These are phyloP conservation scores for Tubosaeta brunneosetosa DNA, from an alignment of 768 basidiomycete genomes.

Conservation along the genomic window DNA sequence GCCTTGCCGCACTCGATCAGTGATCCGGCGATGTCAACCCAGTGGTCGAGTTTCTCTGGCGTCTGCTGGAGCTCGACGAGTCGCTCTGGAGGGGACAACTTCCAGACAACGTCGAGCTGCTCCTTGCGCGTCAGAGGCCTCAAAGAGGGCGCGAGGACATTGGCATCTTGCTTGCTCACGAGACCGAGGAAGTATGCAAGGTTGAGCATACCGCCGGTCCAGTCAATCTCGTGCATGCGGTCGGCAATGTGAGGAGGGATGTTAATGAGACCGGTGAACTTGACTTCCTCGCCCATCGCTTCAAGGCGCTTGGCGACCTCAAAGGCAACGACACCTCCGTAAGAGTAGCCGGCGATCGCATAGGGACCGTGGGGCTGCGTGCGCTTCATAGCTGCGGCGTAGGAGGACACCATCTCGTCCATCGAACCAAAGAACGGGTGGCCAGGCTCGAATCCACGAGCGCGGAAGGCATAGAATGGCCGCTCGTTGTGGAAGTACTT, in stretches of 20 bases:
- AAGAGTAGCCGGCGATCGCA: slow-evolving; percentile 41
- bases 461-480: slow-evolving; percentile 43
- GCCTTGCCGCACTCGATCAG: slow-evolving; percentile 30
- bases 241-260: slow-evolving; percentile 40
- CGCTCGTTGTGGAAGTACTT: slow-evolving; percentile 39
- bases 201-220: slow-evolving; percentile 39
- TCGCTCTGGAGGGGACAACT: slow-evolving; percentile 27
- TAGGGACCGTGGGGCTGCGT: slow-evolving; percentile 37
- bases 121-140: slow-evolving; percentile 21
- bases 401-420: slow-evolving; percentile 38
- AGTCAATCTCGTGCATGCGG: slow-evolving; percentile 40
- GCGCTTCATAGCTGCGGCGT: slow-evolving; percentile 33
- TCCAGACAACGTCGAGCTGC: slow-evolving; percentile 27
- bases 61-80: slow-evolving; percentile 28
- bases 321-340: slow-evolving; percentile 42
- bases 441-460: slow-evolving; percentile 39
- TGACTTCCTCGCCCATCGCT: slow-evolving; percentile 32
- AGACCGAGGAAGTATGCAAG: slow-evolving; percentile 40
- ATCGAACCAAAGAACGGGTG: slow-evolving; percentile 35
- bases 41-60: slow-evolving; percentile 23
- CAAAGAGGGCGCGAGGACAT: slow-evolving; percentile 22
- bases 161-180: slow-evolving; percentile 25
- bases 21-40: slow-evolving; percentile 29
- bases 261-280: slow-evolving; percentile 40
- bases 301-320: slow-evolving; percentile 40